Conservation (phyloP, 2,329 filamentous ascomycete species). For the Colletotrichum ledebouriae region DNA sequence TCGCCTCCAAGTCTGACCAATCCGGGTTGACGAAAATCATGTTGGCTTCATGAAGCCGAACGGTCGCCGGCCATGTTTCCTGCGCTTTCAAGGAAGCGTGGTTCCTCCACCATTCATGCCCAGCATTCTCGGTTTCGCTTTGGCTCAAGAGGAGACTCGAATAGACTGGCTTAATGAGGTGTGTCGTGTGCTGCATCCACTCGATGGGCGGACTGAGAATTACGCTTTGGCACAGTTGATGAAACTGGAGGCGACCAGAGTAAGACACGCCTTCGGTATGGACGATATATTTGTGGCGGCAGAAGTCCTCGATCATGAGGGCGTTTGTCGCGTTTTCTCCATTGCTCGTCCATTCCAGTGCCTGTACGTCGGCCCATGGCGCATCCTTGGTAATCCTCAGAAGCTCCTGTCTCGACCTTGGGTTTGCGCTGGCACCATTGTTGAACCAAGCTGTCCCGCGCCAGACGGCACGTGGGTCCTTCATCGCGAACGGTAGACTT, state of each 20-base stretch:
- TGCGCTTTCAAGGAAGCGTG: constrained; percentile 15
- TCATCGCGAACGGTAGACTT: constrained; percentile 45
- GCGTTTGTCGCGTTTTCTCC: constrained; percentile 57
- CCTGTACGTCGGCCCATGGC: constrained; percentile 63
- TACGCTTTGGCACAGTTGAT: constrained; percentile 64
- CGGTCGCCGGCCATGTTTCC: constrained; percentile 55
- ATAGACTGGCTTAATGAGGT: constrained; percentile 61
- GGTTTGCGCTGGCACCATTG: constrained; percentile 52
- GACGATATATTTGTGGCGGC: constrained; percentile 63
- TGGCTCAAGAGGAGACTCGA: constrained; percentile 48
- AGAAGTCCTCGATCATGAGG: constrained; percentile 64
- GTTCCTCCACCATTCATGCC: too few relatives aligned
- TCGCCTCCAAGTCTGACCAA: constrained; percentile 64
- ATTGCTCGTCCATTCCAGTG: constrained; percentile 53
- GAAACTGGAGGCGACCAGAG: constrained; percentile 64
- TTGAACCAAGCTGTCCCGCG: constrained; percentile 66
- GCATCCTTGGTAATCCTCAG: constrained; percentile 51
- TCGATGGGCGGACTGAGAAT: constrained; percentile 61
- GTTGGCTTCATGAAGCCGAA: constrained; percentile 56
- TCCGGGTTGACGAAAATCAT: constrained; percentile 65
- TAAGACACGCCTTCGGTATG: constrained; percentile 69
- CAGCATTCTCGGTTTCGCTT: neutral
- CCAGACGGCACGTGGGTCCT: constrained; percentile 62
- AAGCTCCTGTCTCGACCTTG: constrained; percentile 57
- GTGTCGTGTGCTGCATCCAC: constrained; percentile 65